Base-by-base conservation (phyloP, 148 eudicot species). In the Mesembryanthemum crystallinum region DNA sequence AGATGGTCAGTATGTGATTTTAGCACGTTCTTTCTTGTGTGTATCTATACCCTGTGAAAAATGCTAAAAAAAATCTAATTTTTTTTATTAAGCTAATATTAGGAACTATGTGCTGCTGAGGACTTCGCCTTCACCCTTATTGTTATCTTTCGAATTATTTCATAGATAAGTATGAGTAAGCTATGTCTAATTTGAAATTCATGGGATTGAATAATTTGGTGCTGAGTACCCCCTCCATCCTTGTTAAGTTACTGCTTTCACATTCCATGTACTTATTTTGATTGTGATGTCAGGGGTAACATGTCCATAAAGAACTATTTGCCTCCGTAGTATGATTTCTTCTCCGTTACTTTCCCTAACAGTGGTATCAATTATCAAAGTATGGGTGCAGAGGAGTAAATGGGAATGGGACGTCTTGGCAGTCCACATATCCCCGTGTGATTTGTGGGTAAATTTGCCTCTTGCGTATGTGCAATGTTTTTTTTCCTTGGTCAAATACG, bases 1-100 rank as follows among this genome's bases (percentile, higher is more conserved):
- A 62, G 99, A 95, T 89, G 99, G 98, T 95, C 72, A 80, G 97
- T 92, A 70, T 83, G 66, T 74, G 66, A 64, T 65, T 25, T 68
- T 61, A 35, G 15, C 58, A 7, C 28, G 7, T 43, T 0, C 37
- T 29, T 51, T 71, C 33, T 29, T 27, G 45, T 49, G 49, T 45
- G 21, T 47, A 9, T 45, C 35, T 42, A 30, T 80, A 58, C 67
- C 68, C 7, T 67, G 35, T 29, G 12, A 15, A 20, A 7, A n/a
- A 72, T 66, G 66, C 72, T 42, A 54, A 15, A 59, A 15, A 59
- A 18, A 11, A 30, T 18, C 30, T 35, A 35, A 35, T 35, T 35
- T 35, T 3, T 6, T 35, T 35, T 2, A 35, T 3, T 35, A 35
- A 35, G n/a, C 39, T 35, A 35, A 35, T 35, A 35, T 35, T 35